Conservation (phyloP, 805 yeast genomes). For the Starmerella gropengiesseri region DNA sequence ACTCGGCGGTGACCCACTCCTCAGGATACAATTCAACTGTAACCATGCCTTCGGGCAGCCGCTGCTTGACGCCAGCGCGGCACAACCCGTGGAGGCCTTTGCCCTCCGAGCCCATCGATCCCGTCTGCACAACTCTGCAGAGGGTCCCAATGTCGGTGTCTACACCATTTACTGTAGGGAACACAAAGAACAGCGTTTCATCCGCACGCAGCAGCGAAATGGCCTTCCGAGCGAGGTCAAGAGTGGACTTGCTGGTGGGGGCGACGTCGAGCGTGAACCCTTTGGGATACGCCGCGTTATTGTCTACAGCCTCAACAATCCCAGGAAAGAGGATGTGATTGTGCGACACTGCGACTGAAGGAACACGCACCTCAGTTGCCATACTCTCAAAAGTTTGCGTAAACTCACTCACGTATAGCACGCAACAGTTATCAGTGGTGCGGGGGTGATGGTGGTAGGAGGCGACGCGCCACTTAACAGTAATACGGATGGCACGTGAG, state of each 20-base stretch:
- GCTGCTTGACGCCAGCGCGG: slow-evolving; percentile 11
- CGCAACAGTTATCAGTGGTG: too few species aligned
- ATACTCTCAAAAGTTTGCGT: too few species aligned
- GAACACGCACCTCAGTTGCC: slow-evolving; percentile 1
- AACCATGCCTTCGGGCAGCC: background rate
- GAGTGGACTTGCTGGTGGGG: background rate
- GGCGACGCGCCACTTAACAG: too few species aligned
- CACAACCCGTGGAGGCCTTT: slow-evolving; percentile 16
- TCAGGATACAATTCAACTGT: slow-evolving; percentile 8
- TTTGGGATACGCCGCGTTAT: background rate
- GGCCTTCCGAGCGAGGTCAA: background rate
- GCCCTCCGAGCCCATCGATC: background rate
- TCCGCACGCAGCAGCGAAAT: slow-evolving; percentile 1
- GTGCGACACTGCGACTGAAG: background rate
- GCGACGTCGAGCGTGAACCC: background rate
- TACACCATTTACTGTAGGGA: slow-evolving; percentile 5
- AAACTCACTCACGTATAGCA: too few species aligned
- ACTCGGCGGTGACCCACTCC: slow-evolving; percentile 1
- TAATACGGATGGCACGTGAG: too few species aligned
- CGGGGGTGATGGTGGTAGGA: too few species aligned
- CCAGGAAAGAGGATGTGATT: slow-evolving; percentile 3
- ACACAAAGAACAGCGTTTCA: slow-evolving; percentile 12
- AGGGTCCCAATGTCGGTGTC: slow-evolving; percentile 19
- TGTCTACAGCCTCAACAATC: background rate
- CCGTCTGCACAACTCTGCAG: slow-evolving; percentile 18